Base-by-base conservation (phyloP, 257 asterid species). In the Nicotiana noctiflora region DNA sequence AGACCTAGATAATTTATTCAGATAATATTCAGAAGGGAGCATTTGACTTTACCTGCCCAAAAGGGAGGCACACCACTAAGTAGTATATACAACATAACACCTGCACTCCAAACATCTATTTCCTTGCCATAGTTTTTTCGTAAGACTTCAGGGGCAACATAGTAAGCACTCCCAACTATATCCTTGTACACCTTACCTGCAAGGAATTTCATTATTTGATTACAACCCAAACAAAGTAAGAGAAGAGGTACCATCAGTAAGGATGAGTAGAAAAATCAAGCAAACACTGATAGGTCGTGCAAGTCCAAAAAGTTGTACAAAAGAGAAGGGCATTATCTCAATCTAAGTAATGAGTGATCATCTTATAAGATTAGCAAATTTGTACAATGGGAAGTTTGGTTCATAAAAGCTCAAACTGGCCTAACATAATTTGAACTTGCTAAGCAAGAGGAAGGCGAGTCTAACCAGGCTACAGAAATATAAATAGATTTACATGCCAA, bases 81-180 rank as follows among this genome's bases (percentile, higher is more conserved):
- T 81, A 93, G 87, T 60, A 93, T 93, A 85, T 93, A 93, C 9
- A 93, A 86, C 86, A 93, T 93, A 29, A 93, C 93, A 74, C 98
- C 98, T 21, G 98, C 97, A 82, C 98, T 93, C 97, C 97, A 93
- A 44, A 93, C 84, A 74, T 93, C 98, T n/a, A 81, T 84, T 86
- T 93, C 98, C 79, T 93, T 93, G 31, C 98, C 98, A 76, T 91
- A 93, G 75, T 80, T 87, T 62, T 92, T 93, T 12, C 85, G 88
- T 79, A 93, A 59, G 17, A 93, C 97, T 84, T 93, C 98, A 5
- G 98, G 98, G 15, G 97, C 98, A 29, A 93, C 97, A 61, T 93
- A 93, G 62, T 90, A 93, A 49, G 98, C 97, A 83, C 98, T 93
- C 29, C 98, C 98, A 27, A 91, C 98, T 15, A 91, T 79, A 70